Evolutionary conservation across 768 basidiomycete species (phyloP), one percentile per base, ranked within the genome.

Genomic region (Aureoboletus auriporus): DNA sequence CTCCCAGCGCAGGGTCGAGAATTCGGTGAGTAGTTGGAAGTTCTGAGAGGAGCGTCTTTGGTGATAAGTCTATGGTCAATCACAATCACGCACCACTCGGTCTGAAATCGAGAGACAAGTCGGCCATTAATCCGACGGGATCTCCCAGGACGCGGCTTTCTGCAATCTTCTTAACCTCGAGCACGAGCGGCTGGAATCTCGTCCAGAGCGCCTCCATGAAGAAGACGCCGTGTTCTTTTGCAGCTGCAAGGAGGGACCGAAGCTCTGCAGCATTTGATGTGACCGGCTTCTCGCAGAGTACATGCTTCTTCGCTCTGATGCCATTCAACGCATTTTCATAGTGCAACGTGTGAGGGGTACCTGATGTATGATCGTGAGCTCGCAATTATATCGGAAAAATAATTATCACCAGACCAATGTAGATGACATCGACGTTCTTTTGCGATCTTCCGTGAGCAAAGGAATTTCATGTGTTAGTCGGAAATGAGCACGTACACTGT

Each of bases 201-300:
- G 90, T 91, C 89, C 90, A 92, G 67, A 92, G 73, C 0, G 87
- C 90, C 68, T 94, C 93, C 91, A 94, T 93, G 58, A 94, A 80
- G 73, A 94, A 94, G 1, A 92, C 76, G 14, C 82, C 78, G 57
- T 84, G 72, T 62, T 89, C 79, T 64, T 86, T 86, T 2, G 93
- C 90, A 16, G 89, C 76, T 9, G 70, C 70, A 16, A 92, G 70
- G 20, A 95, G 75, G 39, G 83, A 78, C n/a, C 80, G 77, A 17
- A 91, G 73, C 61, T 94, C 90, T 3, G 83, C 77, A 6, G 76
- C 72, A 59, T 91, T 93, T 52, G 74, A 77, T 1, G 92, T 93
- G 44, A 88, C 84, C 0, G 90, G 89, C 60, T 95, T 94, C 68
- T 95, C 92, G 67, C 89, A 89, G 23, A 94, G 79, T 36, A 94